A percentile compares a stretch with the other conserved stretches of the same genome.
Evolutionary conservation across 495 filamentous ascomycete genomes (phyloP).

Genomic region (Penicillium nucicola): DNA sequence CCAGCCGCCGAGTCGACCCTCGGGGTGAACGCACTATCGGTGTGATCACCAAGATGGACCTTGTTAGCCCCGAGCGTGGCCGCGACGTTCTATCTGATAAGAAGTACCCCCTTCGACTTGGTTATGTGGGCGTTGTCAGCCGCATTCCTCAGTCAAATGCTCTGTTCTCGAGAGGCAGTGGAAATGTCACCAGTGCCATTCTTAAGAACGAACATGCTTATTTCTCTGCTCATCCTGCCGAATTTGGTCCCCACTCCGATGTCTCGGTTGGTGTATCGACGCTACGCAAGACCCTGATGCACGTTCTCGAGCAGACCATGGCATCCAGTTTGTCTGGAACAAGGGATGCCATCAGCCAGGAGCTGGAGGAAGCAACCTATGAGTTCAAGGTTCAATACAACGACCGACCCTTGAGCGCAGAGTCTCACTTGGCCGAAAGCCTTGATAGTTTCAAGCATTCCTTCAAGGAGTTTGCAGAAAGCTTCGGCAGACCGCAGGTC

Average conservation of each 20-base stretch:
- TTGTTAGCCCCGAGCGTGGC: constrained; percentile 82
- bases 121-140: constrained; percentile 96
- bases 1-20: constrained; percentile 89
- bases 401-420: constrained; percentile 88
- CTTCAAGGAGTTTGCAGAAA: constrained; percentile 87
- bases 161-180: constrained; percentile 80
- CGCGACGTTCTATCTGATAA: constrained; percentile 74
- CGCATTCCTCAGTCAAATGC: constrained; percentile 70
- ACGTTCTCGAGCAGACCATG: constrained; percentile 96
- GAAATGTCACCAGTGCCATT: constrained; percentile 78
- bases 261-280: constrained; percentile 79
- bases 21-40: constrained; percentile 95
- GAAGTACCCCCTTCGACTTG: constrained; percentile 90
- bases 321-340: constrained; percentile 83
- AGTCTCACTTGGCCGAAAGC: constrained; percentile 92
- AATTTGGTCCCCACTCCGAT: constrained; percentile 71
- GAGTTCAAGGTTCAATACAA: constrained; percentile 99
- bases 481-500: constrained; percentile 86
- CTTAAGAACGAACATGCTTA: constrained; percentile 83
- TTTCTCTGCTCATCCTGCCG: constrained; percentile 77
- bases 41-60: constrained; percentile 98
- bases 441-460: constrained; percentile 97
- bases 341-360: constrained; percentile 86
- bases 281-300: constrained; percentile 92
- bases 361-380: constrained; percentile 95